These are phyloP conservation scores for Phytophthora pisi DNA, from an alignment of 352 stramenopile genomes.

Conservation along the genomic window DNA sequence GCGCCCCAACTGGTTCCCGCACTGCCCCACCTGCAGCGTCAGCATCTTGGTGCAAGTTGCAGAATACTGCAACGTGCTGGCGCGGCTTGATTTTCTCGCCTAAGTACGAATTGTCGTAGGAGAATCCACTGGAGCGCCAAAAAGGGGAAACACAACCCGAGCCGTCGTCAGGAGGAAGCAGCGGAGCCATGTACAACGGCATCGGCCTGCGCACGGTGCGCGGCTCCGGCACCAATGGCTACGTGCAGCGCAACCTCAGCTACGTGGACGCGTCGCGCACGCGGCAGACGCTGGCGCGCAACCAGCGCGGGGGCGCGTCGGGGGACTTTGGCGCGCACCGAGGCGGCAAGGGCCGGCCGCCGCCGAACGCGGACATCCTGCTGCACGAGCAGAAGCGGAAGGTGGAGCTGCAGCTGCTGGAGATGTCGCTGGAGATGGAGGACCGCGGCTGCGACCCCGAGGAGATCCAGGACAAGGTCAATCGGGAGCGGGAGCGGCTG, in stretches of 20 bases:
- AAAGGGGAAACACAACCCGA: neutral
- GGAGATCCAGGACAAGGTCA: slow-evolving; percentile 73
- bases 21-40: slow-evolving; percentile 78
- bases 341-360: slow-evolving; percentile 27
- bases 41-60: slow-evolving; percentile 46
- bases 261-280: slow-evolving; percentile 75
- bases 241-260: slow-evolving; percentile 87
- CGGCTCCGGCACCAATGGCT: slow-evolving; percentile 89
- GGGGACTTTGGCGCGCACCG: slow-evolving; percentile 21
- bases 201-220: slow-evolving; percentile 86
- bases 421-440: slow-evolving; percentile 84
- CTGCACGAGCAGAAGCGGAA: slow-evolving; percentile 81
- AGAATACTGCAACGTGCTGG: slow-evolving; percentile 2
- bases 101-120: slow-evolving; percentile 6
- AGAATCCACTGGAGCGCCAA: neutral
- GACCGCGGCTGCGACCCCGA: slow-evolving; percentile 66
- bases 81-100: slow-evolving; percentile 7
- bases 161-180: neutral
- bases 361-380: slow-evolving; percentile 79
- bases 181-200: slow-evolving; percentile 85
- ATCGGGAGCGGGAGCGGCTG: slow-evolving; percentile 59
- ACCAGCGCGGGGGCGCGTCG: slow-evolving; percentile 31
- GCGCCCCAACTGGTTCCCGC: slow-evolving; percentile 74
- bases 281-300: slow-evolving; percentile 63
- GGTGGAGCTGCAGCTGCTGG: slow-evolving; percentile 82